Conservation (phyloP, 2,329 filamentous ascomycete species). For the Teratosphaeriaceae sp. region DNA sequence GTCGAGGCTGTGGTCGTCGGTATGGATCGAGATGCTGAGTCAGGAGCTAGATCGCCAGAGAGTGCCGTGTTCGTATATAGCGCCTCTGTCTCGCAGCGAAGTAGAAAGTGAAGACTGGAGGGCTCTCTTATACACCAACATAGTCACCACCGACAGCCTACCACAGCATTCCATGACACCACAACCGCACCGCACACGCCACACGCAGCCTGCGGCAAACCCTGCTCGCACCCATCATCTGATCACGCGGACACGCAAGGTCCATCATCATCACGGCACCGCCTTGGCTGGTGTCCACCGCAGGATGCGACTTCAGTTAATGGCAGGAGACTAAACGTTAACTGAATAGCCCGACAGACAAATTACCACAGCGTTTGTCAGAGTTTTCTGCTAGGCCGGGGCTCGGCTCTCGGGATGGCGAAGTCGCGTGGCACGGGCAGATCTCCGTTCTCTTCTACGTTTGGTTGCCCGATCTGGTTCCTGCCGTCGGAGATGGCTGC, state of each 20-base stretch:
- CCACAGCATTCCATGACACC: neutral
- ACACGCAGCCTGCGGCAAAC: neutral
- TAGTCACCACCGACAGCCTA: too few relatives aligned
- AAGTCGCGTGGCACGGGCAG: too few relatives aligned
- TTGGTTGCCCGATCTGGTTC: too few relatives aligned
- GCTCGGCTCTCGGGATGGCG: conserved; percentile 2
- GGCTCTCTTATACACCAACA: too few relatives aligned
- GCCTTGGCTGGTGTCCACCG: neutral
- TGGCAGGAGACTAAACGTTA: conserved; percentile 14
- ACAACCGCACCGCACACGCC: neutral
- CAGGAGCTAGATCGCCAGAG: too few relatives aligned
- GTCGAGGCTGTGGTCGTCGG: conserved; percentile 1
- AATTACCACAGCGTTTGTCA: neutral
- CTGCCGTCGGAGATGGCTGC: too few relatives aligned
- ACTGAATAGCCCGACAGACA: conserved; percentile 9
- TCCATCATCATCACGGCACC: too few relatives aligned
- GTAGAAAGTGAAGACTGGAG: too few relatives aligned
- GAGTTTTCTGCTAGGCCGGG: conserved; percentile 1
- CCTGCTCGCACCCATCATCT: neutral
- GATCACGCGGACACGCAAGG: conserved; percentile 7
- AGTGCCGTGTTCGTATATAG: too few relatives aligned
- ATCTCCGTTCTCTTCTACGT: too few relatives aligned
- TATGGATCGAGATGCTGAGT: neutral
- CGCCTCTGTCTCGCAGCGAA: too few relatives aligned
- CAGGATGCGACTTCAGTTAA: conserved; percentile 12